Evolutionary conservation across 371 early-diverging fungal genomes (phyloP).

Genomic region (Basidiobolus heterosporus): DNA sequence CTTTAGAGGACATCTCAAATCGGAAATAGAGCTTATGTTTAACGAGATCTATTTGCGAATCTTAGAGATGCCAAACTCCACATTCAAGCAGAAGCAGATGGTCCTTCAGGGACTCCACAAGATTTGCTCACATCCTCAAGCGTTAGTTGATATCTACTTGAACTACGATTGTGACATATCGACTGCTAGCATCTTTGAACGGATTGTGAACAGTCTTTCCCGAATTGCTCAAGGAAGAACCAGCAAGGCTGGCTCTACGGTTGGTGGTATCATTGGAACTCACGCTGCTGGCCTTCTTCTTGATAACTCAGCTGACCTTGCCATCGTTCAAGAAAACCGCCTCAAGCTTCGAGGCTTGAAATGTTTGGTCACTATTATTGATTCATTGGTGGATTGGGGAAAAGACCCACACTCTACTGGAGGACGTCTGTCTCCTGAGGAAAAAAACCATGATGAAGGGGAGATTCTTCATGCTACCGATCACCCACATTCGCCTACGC

Average conservation of each 20-base stretch:
- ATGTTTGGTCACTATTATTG: constrained; percentile 30
- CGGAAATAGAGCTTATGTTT: constrained; percentile 57
- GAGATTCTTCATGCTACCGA: no score
- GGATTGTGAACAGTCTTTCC: constrained; percentile 29
- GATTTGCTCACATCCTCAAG: constrained; percentile 57
- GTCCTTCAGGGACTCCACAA: constrained; percentile 23
- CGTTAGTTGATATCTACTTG: constrained; percentile 85
- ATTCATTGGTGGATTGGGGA: constrained; percentile 38
- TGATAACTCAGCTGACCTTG: no score
- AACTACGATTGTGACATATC: constrained; percentile 85
- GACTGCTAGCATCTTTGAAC: constrained; percentile 32
- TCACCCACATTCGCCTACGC: no score
- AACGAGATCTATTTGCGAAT: constrained; percentile 53
- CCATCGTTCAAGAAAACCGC: neutral
- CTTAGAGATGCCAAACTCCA: constrained; percentile 40
- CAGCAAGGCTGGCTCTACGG: no score
- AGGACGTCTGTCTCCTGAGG: no score
- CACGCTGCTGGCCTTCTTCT: no score
- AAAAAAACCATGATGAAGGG: no score
- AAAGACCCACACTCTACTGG: constrained; percentile 1
- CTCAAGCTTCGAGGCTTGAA: constrained; percentile 28
- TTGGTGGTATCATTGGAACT: no score
- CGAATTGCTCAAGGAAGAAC: constrained; percentile 19
- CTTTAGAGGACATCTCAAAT: constrained; percentile 51
- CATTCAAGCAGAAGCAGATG: constrained; percentile 24